phyloP scores from a whole-genome alignment of 2,329 filamentous ascomycete species.

The Aspergillus clavatus region DNA sequence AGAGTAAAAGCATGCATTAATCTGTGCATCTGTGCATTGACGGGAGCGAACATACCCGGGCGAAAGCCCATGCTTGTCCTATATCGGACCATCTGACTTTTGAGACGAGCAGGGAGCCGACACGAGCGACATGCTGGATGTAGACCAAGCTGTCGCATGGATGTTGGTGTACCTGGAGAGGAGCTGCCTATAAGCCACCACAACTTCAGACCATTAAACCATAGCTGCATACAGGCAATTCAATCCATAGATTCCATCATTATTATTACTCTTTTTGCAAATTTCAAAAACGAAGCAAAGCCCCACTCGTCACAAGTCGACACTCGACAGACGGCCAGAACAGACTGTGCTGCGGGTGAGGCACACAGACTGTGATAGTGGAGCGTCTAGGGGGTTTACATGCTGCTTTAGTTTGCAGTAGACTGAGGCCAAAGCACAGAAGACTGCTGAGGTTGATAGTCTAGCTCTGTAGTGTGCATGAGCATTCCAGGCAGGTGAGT shows the following conservation, averaged over 20 bases:
- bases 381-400: slow-evolving; percentile 8
- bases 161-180: neutral
- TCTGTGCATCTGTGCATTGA: too few relatives aligned
- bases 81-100: neutral
- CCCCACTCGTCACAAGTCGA: slow-evolving; percentile 2
- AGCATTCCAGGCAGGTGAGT: neutral
- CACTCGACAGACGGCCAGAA: slow-evolving; percentile 6
- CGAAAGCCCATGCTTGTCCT: too few relatives aligned
- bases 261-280: too few relatives aligned
- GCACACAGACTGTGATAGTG: slow-evolving; percentile 6
- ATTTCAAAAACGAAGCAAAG: too few relatives aligned
- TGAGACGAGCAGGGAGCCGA: neutral
- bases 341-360: slow-evolving; percentile 9
- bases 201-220: too few relatives aligned
- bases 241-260: neutral
- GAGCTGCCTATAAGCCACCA: neutral
- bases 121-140: neutral
- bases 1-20: neutral
- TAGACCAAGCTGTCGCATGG: neutral
- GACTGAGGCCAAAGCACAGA: slow-evolving; percentile 10
- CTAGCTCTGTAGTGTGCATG: too few relatives aligned
- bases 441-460: too few relatives aligned
- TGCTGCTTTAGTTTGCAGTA: slow-evolving; percentile 9
- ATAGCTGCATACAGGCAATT: too few relatives aligned
- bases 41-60: neutral